Evolutionary conservation across 345 rosid genomes (phyloP).

Genomic region (Aethionema arabicum): DNA sequence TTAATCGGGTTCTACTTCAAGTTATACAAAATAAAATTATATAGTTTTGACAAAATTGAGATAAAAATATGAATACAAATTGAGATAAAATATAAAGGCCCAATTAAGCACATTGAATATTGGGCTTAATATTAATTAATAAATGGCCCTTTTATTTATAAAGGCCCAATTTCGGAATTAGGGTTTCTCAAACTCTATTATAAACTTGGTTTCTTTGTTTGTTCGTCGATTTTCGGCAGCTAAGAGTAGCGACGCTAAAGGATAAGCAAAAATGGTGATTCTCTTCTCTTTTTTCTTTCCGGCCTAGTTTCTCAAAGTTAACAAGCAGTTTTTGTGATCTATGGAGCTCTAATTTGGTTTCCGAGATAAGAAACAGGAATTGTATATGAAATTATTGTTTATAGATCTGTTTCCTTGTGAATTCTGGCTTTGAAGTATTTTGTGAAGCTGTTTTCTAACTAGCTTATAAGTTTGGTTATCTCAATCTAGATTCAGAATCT

Average conservation of each 20-base stretch:
- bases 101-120: no score
- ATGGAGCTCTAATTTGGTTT: background rate
- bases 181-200: no score
- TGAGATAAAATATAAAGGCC: no score
- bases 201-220: no score
- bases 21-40: no score
- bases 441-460: background rate
- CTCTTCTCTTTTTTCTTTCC: background rate
- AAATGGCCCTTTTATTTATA: no score
- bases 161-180: no score
- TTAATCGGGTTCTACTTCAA: no score
- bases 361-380: background rate
- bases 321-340: background rate
- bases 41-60: no score
- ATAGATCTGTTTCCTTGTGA: conserved; percentile 4
- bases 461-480: background rate
- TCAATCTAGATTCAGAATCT: background rate
- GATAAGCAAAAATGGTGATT: conserved; percentile 33
- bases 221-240: background rate
- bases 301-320: background rate
- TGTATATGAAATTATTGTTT: background rate
- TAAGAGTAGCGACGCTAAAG: no score
- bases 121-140: no score
- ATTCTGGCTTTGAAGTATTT: background rate
- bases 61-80: no score